A percentile compares a stretch with the other conserved stretches of the same genome.
phyloP scores from a whole-genome alignment of 495 filamentous ascomycete species.

The Cercophora sp. region DNA sequence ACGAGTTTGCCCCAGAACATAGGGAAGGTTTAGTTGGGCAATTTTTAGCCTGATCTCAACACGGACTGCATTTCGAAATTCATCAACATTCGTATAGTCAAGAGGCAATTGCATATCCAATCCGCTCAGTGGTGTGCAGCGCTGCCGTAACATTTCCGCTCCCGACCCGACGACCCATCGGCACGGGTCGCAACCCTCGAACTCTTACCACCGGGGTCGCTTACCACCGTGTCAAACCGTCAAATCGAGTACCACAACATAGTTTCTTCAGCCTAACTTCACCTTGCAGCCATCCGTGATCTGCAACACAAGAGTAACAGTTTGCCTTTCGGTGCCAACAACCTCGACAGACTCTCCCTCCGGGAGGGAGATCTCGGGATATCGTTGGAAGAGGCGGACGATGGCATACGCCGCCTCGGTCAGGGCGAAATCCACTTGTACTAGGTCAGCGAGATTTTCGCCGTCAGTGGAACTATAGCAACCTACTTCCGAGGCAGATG shows the following conservation, averaged over 20 bases:
- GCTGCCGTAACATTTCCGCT: no score
- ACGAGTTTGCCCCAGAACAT: no score
- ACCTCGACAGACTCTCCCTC: conserved; percentile 4
- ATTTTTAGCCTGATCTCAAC: no score
- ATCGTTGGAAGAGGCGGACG: conserved; percentile 5
- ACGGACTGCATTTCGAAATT: no score
- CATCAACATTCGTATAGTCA: no score
- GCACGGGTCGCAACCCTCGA: no score
- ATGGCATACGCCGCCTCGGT: conserved; percentile 7
- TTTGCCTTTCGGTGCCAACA: conserved; percentile 3
- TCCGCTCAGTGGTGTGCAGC: no score
- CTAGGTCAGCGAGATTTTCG: not conserved
- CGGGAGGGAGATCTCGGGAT: conserved; percentile 4
- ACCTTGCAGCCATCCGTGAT: conserved; percentile 7
- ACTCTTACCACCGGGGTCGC: no score
- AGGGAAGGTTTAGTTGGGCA: no score
- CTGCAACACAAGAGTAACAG: conserved; percentile 4
- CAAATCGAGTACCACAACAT: not conserved
- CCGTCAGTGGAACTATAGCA: not conserved
- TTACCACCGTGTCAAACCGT: no score
- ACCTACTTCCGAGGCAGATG: conserved; percentile 5
- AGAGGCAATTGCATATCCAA: no score
- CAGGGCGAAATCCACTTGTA: conserved; percentile 6
- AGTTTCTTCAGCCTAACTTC: not conserved
- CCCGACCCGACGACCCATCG: no score